Evolutionary conservation across 2,329 filamentous ascomycete species (phyloP), one percentile per base, ranked within the genome.

Genomic region (Didymella exigua): DNA sequence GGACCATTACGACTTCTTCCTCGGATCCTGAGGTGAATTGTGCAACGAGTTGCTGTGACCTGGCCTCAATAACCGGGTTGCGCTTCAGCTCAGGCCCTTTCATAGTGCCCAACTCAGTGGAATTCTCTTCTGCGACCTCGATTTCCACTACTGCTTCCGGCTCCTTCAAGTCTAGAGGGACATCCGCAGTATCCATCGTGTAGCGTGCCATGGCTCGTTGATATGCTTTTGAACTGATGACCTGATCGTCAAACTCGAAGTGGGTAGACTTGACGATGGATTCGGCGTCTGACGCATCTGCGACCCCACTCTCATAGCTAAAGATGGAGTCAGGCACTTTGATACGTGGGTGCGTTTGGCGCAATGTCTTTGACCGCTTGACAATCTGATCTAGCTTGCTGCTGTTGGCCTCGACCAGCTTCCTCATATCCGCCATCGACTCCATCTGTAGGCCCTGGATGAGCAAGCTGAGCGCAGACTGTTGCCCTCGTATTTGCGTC

Each of bases 371-470:
- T 5, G 69, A 70, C 5, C 68, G 59, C 45, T 60, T 66, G 7
- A 67, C 63, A 11, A 72, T 61, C 37, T 63, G 55, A 11, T 71
- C 65, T 9, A 74, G 55, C 29, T 61, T 65, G 16, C 53, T 51
- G 42, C 62, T 69, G 31, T 73, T 74, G 9, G 69, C 63, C 24
- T 64, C 54, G 2, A 74, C 58, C 10, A 74, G 53, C 45, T 61
- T 61, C 52, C 63, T 66, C 21, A 74, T 70, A 16, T 74, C 71
- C 16, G 63, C 57, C 48, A 74, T 64, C 3, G 70, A 73, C 52
- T 73, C 67, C 67, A 72, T 72, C 38, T 73, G 72, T n/a, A 74
- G 45, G 7, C 65, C 68, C 38, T 74, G 72, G 14, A 74, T 66
- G 11, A 74, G 60, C 18, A 74, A 40, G 29, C 59, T 69, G 5